Conservation (phyloP, 192 early-diverging fungal species). For the Entophlyctis luteolus region DNA sequence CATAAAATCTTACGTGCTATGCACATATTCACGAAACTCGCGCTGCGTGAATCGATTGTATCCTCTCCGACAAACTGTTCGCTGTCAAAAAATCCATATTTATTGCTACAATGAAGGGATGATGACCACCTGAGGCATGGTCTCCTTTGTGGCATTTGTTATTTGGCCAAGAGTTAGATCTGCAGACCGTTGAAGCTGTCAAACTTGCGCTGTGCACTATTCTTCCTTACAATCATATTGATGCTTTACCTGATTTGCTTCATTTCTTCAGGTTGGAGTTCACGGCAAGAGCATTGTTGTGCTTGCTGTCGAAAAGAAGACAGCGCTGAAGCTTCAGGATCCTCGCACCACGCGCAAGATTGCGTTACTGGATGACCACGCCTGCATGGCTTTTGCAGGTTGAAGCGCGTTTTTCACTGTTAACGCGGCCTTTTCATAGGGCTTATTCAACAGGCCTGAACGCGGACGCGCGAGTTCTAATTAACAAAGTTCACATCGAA, state of each 20-base stretch:
- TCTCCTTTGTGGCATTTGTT: too few species aligned
- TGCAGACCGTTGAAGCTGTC: slow-evolving; percentile 87
- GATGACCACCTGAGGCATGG: too few species aligned
- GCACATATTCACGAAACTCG: too few species aligned
- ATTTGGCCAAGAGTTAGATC: too few species aligned
- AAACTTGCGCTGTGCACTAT: slow-evolving; percentile 83
- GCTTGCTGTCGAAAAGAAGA: slow-evolving; percentile 92
- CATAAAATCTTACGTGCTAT: too few species aligned
- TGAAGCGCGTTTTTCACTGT: background rate
- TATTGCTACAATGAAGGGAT: too few species aligned
- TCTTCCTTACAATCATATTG: slow-evolving; percentile 14
- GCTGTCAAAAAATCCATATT: too few species aligned
- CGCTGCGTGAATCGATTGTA: too few species aligned
- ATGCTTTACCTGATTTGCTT: too few species aligned
- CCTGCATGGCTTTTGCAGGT: slow-evolving; percentile 95
- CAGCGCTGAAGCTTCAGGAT: slow-evolving; percentile 92
- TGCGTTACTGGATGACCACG: slow-evolving; percentile 92
- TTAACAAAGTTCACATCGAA: slow-evolving; percentile 94
- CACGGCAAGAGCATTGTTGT: slow-evolving; percentile 86
- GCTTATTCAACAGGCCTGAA: slow-evolving; percentile 62
- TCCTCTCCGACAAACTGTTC: too few species aligned
- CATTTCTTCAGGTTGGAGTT: slow-evolving; percentile 98
- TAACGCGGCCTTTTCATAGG: background rate
- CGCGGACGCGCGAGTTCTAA: slow-evolving; percentile 92
- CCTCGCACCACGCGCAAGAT: slow-evolving; percentile 94